A percentile compares a stretch with the other conserved stretches of the same genome.
Conservation (phyloP, 441 rosid genomes). For the Bocquillonia castaneifolia region DNA sequence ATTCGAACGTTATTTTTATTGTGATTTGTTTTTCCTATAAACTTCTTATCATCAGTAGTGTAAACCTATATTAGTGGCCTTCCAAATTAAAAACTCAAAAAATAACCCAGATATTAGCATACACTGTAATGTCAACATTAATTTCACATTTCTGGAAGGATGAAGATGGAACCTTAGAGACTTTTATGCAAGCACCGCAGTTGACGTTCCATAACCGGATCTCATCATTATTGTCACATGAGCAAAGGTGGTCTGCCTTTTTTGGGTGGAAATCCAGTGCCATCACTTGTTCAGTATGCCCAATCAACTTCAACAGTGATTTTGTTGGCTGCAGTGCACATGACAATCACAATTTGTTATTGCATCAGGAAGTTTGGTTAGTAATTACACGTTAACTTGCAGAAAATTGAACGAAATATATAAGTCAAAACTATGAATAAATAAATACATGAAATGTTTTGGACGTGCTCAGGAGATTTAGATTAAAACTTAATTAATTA, state of each 20-base stretch:
- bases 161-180: constrained; percentile 30
- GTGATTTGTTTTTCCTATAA: too few species aligned
- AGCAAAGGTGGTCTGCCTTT: constrained; percentile 35
- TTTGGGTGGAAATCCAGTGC: constrained; percentile 45
- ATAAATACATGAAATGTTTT: too few species aligned
- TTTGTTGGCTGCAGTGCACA: constrained; percentile 27
- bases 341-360: not conserved
- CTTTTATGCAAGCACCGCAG: constrained; percentile 20
- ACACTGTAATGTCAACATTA: not conserved
- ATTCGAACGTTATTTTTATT: too few species aligned
- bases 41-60: too few species aligned
- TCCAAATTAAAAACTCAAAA: constrained; percentile 1
- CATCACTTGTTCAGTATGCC: constrained; percentile 32
- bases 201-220: constrained; percentile 40
- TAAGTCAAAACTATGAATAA: too few species aligned
- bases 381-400: not conserved
- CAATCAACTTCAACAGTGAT: constrained; percentile 30
- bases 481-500: too few species aligned
- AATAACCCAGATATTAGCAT: not conserved
- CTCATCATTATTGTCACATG: constrained; percentile 35
- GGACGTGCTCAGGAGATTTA: too few species aligned
- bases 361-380: not conserved
- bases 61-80: too few species aligned
- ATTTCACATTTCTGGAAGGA: not conserved
- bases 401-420: too few species aligned